Percentiles rank a stretch among this genome's conserved stretches.
These are phyloP conservation scores for Trichomonascaceae sp. DNA, from an alignment of 1,139 yeast species.

Conservation along the genomic window DNA sequence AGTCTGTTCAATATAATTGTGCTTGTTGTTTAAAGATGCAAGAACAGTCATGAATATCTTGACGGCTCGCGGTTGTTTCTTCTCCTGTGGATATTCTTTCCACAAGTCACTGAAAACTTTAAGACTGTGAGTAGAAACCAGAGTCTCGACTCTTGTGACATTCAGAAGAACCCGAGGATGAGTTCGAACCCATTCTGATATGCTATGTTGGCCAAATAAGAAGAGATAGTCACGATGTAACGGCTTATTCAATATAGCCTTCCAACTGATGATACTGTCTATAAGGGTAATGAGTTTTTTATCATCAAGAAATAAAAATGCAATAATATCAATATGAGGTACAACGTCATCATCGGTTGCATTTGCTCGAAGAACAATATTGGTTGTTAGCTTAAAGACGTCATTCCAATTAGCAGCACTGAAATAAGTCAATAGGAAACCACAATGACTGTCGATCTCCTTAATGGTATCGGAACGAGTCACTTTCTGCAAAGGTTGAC, in stretches of 20 bases:
- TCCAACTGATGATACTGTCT: slow-evolving; percentile 36
- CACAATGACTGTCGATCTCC: slow-evolving; percentile 45
- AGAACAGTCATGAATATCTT: slow-evolving; percentile 3
- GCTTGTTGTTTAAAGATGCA: background rate
- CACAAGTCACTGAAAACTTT: background rate
- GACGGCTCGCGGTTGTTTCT: background rate
- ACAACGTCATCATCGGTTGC: slow-evolving; percentile 34
- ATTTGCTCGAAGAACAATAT: slow-evolving; percentile 5
- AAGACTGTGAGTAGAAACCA: slow-evolving; percentile 10
- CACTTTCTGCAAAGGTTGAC: background rate
- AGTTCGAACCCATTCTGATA: slow-evolving; percentile 53
- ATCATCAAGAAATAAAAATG: slow-evolving; percentile 43
- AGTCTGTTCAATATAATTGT: background rate
- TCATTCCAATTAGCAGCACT: slow-evolving; percentile 53
- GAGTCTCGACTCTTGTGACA: slow-evolving; percentile 26
- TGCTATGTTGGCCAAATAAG: slow-evolving; percentile 44
- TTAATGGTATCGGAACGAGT: slow-evolving; percentile 19
- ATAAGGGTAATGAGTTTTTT: slow-evolving; percentile 37
- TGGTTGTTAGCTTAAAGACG: slow-evolving; percentile 15
- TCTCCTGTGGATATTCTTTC: slow-evolving; percentile 2
- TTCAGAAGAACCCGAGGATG: slow-evolving; percentile 45
- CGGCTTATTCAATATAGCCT: slow-evolving; percentile 42
- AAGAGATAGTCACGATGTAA: slow-evolving; percentile 52
- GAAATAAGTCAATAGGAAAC: slow-evolving; percentile 43
- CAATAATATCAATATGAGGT: slow-evolving; percentile 48